A percentile compares a stretch with the other conserved stretches of the same genome.
Conservation (phyloP, 2,329 filamentous ascomycete species). For the Neonectria neomacrospora region DNA sequence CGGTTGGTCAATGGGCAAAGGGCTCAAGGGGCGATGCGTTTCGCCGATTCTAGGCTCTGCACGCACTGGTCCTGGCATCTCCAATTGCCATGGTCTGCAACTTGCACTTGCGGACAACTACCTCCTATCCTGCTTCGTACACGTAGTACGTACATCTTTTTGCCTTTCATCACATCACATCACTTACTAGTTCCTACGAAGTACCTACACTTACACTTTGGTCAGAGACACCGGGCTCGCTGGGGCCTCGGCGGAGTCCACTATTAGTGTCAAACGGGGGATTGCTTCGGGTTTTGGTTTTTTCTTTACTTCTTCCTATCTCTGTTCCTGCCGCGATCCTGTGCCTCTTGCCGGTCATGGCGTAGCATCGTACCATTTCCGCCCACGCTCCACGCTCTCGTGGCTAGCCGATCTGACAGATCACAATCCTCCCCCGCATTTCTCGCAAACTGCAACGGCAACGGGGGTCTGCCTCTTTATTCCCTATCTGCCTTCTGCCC, state of each 20-base stretch:
- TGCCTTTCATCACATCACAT: neutral
- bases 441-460: slow-evolving; percentile 23
- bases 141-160: no score
- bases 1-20: slow-evolving; percentile 21
- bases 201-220: slow-evolving; percentile 18
- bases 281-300: neutral
- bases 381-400: slow-evolving; percentile 29
- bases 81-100: neutral
- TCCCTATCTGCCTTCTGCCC: slow-evolving; percentile 15
- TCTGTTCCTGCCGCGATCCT: slow-evolving; percentile 10
- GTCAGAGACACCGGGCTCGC: slow-evolving; percentile 5
- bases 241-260: slow-evolving; percentile 14
- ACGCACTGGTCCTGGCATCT: slow-evolving; percentile 3
- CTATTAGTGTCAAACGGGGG: slow-evolving; percentile 21
- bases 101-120: neutral
- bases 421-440: slow-evolving; percentile 44
- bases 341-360: slow-evolving; percentile 12
- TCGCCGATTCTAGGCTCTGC: slow-evolving; percentile 1
- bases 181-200: no score
- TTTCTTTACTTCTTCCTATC: slow-evolving; percentile 15
- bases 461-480: slow-evolving; percentile 8
- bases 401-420: slow-evolving; percentile 40
- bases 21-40: slow-evolving; percentile 2
- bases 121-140: no score
- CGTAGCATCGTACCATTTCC: slow-evolving; percentile 40